Evolutionary conservation across 129 eudicot species (phyloP).

Genomic region (Arctium lappa): DNA sequence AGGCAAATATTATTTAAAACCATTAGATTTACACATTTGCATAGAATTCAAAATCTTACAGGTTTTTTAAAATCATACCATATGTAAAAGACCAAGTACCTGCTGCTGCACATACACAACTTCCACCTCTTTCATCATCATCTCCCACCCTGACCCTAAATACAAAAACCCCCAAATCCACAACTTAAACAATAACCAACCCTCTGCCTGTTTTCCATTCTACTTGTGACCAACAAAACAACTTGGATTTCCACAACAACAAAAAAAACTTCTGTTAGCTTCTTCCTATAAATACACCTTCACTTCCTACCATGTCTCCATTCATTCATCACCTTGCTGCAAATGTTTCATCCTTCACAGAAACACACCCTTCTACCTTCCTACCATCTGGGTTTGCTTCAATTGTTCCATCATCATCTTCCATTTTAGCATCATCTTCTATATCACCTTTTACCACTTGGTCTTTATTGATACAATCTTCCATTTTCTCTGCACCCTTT

Average conservation of each 20-base stretch:
- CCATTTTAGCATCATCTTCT: conserved; percentile 2
- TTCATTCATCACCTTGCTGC: not conserved
- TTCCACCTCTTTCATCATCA: not conserved
- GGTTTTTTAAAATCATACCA: not conserved
- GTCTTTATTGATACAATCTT: not conserved
- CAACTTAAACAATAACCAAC: not conserved
- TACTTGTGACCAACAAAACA: not conserved
- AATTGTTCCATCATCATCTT: not conserved
- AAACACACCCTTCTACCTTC: not conserved
- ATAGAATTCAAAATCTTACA: not conserved
- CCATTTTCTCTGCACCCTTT: not conserved
- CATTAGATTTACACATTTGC: conserved; percentile 24
- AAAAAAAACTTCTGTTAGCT: not conserved
- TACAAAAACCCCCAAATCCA: not conserved
- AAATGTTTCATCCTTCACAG: not conserved
- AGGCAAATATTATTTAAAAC: conserved; percentile 2
- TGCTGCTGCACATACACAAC: not conserved
- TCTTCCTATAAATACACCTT: not conserved
- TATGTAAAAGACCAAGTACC: not conserved
- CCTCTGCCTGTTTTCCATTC: not conserved
- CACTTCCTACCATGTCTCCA: not conserved
- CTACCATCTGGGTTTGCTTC: not conserved
- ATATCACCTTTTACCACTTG: not conserved
- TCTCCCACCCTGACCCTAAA: not conserved
- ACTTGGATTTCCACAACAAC: not conserved